Evolutionary conservation across 163 green algal species (phyloP), one percentile per base, ranked within the genome.

Genomic region (Chlorella variabilis): DNA sequence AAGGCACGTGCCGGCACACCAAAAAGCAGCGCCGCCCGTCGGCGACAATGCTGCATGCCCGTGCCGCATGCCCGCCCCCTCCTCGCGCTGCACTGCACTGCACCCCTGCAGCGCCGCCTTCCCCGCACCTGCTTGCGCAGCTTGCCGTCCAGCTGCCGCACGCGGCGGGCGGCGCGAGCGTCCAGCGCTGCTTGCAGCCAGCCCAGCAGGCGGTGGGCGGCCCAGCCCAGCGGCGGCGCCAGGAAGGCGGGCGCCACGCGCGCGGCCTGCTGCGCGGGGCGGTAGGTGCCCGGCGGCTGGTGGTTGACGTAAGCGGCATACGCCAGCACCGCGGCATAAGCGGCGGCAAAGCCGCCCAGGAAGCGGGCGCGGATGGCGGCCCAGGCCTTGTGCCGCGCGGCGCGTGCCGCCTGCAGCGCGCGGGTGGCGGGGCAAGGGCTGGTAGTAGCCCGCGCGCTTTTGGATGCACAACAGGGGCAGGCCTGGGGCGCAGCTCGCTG

Each of bases 211-310:
- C n/a, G n/a, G n/a, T n/a, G n/a, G n/a, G n/a, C n/a, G n/a, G n/a
- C n/a, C 34, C 75, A 91, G 49, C 78, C 88, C 15, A 70, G 25
- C n/a, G 66, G 4, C 8, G 88, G 88, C 17, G 75, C 81, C 5
- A 85, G 4, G 4, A 92, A 80, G 2, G 84, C 61, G 0, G 88
- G 88, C 0, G 61, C 36, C 34, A 92, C 87, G 0, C 73, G 73
- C 75, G 54, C n/a, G 41, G 51, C 29, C 49, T 92, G 88, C 34
- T 83, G 48, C 33, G 49, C 34, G 5, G 74, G 25, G 13, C 83
- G 88, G 62, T 87, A 91, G 31, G 42, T 87, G 13, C 86, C 88
- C 3, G 65, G 38, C 29, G 88, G 88, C 73, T 91, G 87, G 27
- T 65, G 84, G n/a, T 83, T 58, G 17, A 92, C 88, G 69, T 86